Conservation (phyloP, 2,329 filamentous ascomycete species). For the Colletotrichum destructivum region DNA sequence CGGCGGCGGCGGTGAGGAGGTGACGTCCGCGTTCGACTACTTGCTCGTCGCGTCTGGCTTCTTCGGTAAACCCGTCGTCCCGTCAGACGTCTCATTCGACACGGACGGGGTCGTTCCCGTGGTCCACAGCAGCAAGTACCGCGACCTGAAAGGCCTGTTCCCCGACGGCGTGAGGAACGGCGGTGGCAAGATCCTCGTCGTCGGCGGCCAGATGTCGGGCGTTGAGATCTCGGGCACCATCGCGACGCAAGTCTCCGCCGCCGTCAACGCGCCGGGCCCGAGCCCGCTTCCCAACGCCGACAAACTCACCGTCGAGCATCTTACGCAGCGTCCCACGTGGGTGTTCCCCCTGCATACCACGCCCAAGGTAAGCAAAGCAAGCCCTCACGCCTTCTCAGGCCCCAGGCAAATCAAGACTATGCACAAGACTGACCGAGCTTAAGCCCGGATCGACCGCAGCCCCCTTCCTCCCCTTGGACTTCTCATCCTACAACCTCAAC, state of each 20-base stretch:
- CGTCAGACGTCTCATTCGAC: slow-evolving; percentile 56
- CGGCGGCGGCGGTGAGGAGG: slow-evolving; percentile 53
- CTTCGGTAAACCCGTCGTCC: slow-evolving; percentile 75
- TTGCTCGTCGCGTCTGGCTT: slow-evolving; percentile 83
- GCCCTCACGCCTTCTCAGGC: not conserved
- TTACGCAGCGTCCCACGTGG: slow-evolving; percentile 80
- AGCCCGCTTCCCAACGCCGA: slow-evolving; percentile 59
- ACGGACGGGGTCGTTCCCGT: slow-evolving; percentile 59
- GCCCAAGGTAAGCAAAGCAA: slow-evolving; percentile 58
- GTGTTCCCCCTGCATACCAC: slow-evolving; percentile 74
- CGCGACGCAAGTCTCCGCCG: slow-evolving; percentile 79
- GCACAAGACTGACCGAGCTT: slow-evolving; percentile 46
- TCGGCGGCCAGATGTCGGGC: slow-evolving; percentile 88
- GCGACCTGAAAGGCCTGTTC: slow-evolving; percentile 67
- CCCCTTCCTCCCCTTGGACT: slow-evolving; percentile 80
- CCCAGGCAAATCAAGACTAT: not conserved
- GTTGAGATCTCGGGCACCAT: slow-evolving; percentile 83
- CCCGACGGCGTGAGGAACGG: slow-evolving; percentile 48
- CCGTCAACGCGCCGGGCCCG: slow-evolving; percentile 65
- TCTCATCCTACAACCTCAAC: slow-evolving; percentile 79
- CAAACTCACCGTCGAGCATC: slow-evolving; percentile 75
- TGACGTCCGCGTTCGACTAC: slow-evolving; percentile 75
- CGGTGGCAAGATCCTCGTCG: slow-evolving; percentile 77
- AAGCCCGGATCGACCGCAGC: slow-evolving; percentile 65
- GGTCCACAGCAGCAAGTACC: slow-evolving; percentile 79